phyloP scores from a whole-genome alignment of 352 stramenopile genomes.

The Phytophthora tentaculata region DNA sequence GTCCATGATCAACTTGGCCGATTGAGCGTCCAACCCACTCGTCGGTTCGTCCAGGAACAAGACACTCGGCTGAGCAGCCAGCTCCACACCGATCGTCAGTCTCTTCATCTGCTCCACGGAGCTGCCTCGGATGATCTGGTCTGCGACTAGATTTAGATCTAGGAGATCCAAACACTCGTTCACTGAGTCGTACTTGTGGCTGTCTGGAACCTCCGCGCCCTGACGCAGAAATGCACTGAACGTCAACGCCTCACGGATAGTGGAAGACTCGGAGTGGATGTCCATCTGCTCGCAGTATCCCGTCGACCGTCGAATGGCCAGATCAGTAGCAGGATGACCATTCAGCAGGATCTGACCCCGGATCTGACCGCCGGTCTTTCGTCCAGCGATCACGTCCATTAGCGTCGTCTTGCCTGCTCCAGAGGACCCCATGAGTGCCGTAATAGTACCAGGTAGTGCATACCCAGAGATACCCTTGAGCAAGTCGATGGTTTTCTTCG shows the following conservation, averaged over 20 bases:
- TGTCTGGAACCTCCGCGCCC: constrained; percentile 39
- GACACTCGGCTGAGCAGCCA: constrained; percentile 31
- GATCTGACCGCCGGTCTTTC: neutral
- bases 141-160: constrained; percentile 5
- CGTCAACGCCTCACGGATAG: constrained; percentile 68
- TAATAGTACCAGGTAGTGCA: constrained; percentile 1
- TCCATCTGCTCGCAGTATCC: constrained; percentile 85
- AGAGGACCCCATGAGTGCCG: neutral
- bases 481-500: neutral
- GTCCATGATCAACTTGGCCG: constrained; percentile 87
- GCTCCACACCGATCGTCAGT: constrained; percentile 36
- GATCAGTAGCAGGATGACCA: constrained; percentile 20
- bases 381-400: constrained; percentile 2
- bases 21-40: constrained; percentile 86
- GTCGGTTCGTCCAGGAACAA: constrained; percentile 78
- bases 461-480: constrained; percentile 1
- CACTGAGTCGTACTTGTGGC: constrained; percentile 26
- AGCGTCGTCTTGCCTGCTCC: constrained; percentile 4
- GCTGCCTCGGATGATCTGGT: constrained; percentile 47
- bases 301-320: constrained; percentile 31
- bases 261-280: constrained; percentile 84
- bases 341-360: neutral
- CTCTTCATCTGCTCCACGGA: constrained; percentile 20
- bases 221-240: constrained; percentile 41
- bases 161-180: constrained; percentile 27